Conservation (phyloP, 2,329 filamentous ascomycete species). For the Immersiporthe knoxdaviesiana region DNA sequence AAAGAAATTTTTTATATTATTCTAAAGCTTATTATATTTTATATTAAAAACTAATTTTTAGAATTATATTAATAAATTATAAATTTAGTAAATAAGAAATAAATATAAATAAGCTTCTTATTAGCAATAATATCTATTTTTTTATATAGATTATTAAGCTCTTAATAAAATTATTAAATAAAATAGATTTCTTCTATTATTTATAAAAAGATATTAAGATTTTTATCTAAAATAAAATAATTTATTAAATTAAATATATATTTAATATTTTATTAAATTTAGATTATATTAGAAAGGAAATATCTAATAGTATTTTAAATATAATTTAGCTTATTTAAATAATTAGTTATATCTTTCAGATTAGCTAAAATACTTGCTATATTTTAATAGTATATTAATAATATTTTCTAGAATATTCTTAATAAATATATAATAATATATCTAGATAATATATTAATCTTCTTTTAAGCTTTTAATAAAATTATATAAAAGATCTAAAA, state of each 20-base stretch:
- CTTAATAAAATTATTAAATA: neutral
- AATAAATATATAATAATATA: neutral
- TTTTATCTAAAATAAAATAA: neutral
- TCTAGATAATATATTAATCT: neutral
- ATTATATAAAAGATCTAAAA: neutral
- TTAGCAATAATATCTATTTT: neutral
- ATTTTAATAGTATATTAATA: conserved; percentile 3
- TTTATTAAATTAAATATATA: neutral
- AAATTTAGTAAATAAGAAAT: neutral
- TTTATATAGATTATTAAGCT: conserved; percentile 2
- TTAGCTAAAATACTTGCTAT: neutral
- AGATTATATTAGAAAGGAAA: too few relatives aligned
- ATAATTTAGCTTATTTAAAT: neutral
- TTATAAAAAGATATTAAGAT: neutral
- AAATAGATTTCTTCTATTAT: neutral
- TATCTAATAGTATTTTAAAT: too few relatives aligned
- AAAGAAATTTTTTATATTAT: too few relatives aligned
- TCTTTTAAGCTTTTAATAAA: neutral
- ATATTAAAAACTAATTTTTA: neutral
- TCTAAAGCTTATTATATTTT: neutral
- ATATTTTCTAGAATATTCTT: neutral
- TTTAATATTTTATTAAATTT: neutral
- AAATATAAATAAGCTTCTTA: neutral
- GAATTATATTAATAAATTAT: neutral
- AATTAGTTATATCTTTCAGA: neutral